Evolutionary conservation across 495 filamentous ascomycete genomes (phyloP).

Genomic region (Aspergillus carlsbadensis): DNA sequence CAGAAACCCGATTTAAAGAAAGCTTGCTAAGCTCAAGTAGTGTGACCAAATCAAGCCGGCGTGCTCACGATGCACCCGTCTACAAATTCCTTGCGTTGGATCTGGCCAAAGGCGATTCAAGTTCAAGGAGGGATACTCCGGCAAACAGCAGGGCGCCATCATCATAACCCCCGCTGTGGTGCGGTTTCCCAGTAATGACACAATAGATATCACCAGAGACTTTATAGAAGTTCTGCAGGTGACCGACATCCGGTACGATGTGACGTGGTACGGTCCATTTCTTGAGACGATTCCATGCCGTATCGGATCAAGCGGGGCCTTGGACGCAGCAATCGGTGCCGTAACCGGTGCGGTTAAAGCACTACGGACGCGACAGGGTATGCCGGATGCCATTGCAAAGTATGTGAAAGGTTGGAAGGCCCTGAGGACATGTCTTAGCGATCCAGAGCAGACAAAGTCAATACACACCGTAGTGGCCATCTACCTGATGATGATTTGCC

Average conservation of each 20-base stretch:
- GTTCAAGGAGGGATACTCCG: constrained; percentile 29
- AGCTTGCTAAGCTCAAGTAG: constrained; percentile 15
- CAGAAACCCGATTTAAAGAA: not conserved
- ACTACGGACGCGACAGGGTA: constrained; percentile 19
- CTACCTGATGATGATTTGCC: constrained; percentile 40
- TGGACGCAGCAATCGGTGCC: constrained; percentile 36
- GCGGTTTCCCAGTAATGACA: constrained; percentile 16
- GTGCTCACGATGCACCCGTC: constrained; percentile 40
- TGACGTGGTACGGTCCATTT: constrained; percentile 36
- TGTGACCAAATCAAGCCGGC: constrained; percentile 35
- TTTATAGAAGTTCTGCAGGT: constrained; percentile 27
- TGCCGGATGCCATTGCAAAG: constrained; percentile 18
- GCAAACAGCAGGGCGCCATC: not conserved
- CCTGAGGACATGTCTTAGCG: constrained; percentile 31
- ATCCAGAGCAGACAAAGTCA: constrained; percentile 29
- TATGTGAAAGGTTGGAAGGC: constrained; percentile 30
- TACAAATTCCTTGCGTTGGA: constrained; percentile 40
- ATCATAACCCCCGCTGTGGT: not conserved
- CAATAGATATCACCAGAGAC: constrained; percentile 9
- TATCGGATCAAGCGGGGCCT: constrained; percentile 32
- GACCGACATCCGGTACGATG: constrained; percentile 34
- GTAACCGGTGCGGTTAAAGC: constrained; percentile 28
- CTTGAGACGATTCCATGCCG: constrained; percentile 33
- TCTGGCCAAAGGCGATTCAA: constrained; percentile 42
- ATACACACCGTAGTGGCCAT: constrained; percentile 42